Evolutionary conservation across 129 eudicot species (phyloP).

Genomic region (Lactuca saligna): DNA sequence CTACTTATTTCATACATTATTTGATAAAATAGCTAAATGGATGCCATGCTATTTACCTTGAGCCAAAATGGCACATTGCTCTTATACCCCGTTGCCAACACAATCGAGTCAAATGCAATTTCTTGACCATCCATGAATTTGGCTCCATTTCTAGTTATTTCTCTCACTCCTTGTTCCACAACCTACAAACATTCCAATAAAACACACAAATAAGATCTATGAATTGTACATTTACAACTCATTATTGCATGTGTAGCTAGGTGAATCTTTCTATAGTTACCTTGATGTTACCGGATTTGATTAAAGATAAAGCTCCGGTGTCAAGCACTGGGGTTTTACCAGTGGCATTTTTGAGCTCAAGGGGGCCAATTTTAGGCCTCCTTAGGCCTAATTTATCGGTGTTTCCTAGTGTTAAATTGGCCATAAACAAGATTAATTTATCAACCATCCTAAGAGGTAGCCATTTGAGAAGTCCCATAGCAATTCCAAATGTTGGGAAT

Average conservation of each 20-base stretch:
- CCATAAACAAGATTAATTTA: constrained; percentile 40
- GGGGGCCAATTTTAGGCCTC: constrained; percentile 60
- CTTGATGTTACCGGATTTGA: constrained; percentile 58
- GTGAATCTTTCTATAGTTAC: constrained; percentile 8
- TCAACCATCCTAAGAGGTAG: constrained; percentile 53
- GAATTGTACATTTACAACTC: too few relatives aligned
- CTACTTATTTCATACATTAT: constrained; percentile 3
- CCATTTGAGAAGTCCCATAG: constrained; percentile 58
- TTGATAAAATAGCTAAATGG: background rate
- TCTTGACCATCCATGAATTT: constrained; percentile 48
- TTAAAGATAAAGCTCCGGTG: constrained; percentile 49
- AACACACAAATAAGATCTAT: background rate
- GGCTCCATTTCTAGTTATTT: constrained; percentile 56
- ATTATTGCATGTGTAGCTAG: background rate
- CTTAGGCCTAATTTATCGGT: constrained; percentile 46
- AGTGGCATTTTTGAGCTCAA: constrained; percentile 55
- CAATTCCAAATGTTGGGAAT: constrained; percentile 51
- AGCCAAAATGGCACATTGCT: constrained; percentile 83
- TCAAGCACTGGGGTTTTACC: constrained; percentile 65
- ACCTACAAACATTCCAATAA: constrained; percentile 27
- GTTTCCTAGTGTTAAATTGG: constrained; percentile 40
- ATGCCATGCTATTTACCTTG: constrained; percentile 48
- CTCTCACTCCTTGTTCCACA: constrained; percentile 38
- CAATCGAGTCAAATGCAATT: constrained; percentile 57
- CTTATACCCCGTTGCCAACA: constrained; percentile 76